These are phyloP conservation scores for Chamaecyparis obtusa DNA, from an alignment of 75 land plant genomes.

Conservation along the genomic window DNA sequence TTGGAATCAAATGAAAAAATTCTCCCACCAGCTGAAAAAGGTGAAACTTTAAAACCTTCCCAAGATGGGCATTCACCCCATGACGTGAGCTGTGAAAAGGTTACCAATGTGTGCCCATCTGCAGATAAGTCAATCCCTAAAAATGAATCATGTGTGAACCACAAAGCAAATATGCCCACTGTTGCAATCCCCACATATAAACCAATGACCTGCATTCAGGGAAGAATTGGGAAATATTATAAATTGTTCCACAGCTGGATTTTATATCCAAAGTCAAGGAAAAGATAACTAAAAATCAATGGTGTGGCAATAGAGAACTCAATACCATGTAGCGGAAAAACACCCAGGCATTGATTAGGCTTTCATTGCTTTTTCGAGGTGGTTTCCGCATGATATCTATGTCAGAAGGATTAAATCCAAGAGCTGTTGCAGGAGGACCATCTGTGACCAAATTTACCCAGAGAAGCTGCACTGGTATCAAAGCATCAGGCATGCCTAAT, in stretches of 20 bases:
- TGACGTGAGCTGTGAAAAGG: constrained; percentile 58
- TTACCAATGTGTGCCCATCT: constrained; percentile 89
- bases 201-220: constrained; percentile 77
- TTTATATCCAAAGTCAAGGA: background rate
- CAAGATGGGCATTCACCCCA: constrained; percentile 83
- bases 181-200: constrained; percentile 92
- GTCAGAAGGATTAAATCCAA: constrained; percentile 94
- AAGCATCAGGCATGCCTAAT: constrained; percentile 86
- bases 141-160: constrained; percentile 89
- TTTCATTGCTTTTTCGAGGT: constrained; percentile 81
- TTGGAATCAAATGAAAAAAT: constrained; percentile 46
- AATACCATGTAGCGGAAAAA: constrained; percentile 87
- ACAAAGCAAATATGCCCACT: constrained; percentile 77
- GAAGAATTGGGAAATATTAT: background rate
- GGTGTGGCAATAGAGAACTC: background rate
- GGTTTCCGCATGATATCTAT: constrained; percentile 83
- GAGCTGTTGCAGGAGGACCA: constrained; percentile 96
- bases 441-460: constrained; percentile 98
- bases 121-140: constrained; percentile 67
- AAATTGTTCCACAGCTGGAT: background rate
- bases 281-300: background rate
- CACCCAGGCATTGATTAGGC: constrained; percentile 78
- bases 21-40: constrained; percentile 60
- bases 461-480: constrained; percentile 92
- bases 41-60: constrained; percentile 64